Conservation (phyloP, 345 rosid genomes). For the Alliaria petiolata region DNA sequence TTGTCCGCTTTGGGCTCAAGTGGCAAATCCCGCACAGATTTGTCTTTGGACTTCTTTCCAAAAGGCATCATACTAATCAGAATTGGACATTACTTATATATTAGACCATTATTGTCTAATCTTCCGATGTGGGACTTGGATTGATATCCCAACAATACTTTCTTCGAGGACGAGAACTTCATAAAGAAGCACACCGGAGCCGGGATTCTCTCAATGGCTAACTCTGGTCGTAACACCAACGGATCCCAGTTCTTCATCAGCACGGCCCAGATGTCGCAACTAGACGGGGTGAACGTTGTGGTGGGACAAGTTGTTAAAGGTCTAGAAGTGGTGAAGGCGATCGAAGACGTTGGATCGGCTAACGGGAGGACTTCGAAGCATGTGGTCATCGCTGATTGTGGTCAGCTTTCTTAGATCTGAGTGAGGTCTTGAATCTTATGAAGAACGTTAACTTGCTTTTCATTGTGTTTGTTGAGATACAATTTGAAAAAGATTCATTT, state of each 20-base stretch:
- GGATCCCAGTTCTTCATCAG: slow-evolving; percentile 66
- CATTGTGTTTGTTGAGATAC: no score
- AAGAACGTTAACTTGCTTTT: neutral
- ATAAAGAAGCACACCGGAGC: slow-evolving; percentile 48
- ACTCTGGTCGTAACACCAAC: slow-evolving; percentile 51
- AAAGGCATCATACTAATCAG: no score
- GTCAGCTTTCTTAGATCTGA: slow-evolving; percentile 23
- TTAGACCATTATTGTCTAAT: no score
- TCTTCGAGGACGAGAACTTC: slow-evolving; percentile 64
- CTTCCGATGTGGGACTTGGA: no score
- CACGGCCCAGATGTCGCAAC: slow-evolving; percentile 45
- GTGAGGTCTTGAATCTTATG: neutral
- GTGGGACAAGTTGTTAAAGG: slow-evolving; percentile 56
- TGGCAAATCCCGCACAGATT: no score
- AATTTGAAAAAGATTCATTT: no score
- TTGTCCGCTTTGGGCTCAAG: no score
- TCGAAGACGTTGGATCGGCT: slow-evolving; percentile 56
- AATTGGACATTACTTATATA: no score
- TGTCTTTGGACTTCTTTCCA: no score
- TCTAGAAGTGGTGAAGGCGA: slow-evolving; percentile 37
- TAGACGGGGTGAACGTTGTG: slow-evolving; percentile 63
- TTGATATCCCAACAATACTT: no score
- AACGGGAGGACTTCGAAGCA: slow-evolving; percentile 41
- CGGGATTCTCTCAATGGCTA: slow-evolving; percentile 64
- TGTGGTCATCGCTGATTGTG: no score